Base-by-base conservation (phyloP, 2,329 filamentous ascomycete genomes). In the Talaromyces sp. region DNA sequence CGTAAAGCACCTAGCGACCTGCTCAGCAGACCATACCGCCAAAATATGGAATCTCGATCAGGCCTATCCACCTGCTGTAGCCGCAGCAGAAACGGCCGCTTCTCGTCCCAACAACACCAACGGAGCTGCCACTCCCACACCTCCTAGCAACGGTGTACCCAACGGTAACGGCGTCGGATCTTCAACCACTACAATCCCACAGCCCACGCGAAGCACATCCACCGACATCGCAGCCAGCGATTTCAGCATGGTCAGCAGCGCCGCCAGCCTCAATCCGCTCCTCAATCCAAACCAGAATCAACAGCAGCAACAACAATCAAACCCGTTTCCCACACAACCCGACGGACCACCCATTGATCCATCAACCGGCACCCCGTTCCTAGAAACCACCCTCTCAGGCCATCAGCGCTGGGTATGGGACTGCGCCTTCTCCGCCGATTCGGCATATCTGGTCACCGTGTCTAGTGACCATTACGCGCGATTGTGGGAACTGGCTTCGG, bases 331-430 rank as follows among this genome's bases (percentile, higher is more conserved):
- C 27, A 70, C 74, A 35, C 72, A 76, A 56, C 76, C 75, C 1
- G 78, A 76, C 63, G 77, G 75, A 2, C 77, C 77, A 14, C 78
- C 77, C 48, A 78, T 80, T 70, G 73, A 80, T 68, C 72, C 77
- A 58, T 70, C 76, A 74, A 72, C 79, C 74, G 9, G 86, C 83
- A 76, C 89, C 83, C 48, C 95, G 70, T 90, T 89, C 10, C 85
- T 96, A 22, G 91, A 97, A 78, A 93, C 92, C 2, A 96, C 92
- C 1, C 85, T 97, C 1, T 90, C 90, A 24, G 92, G 91, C 63
- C 93, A 97, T 78, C 93, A 97, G 79, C 88, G 93, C 62, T 97
- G 93, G 93, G 93, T 97, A 0, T 97, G 93, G 93, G 93, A 97
- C 77, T 97, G 93, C 73, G 93, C 93, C 0, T 97, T 97, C 79